Base-by-base conservation (phyloP, 2,329 filamentous ascomycete species). In the Pseudogymnoascus sp. region DNA sequence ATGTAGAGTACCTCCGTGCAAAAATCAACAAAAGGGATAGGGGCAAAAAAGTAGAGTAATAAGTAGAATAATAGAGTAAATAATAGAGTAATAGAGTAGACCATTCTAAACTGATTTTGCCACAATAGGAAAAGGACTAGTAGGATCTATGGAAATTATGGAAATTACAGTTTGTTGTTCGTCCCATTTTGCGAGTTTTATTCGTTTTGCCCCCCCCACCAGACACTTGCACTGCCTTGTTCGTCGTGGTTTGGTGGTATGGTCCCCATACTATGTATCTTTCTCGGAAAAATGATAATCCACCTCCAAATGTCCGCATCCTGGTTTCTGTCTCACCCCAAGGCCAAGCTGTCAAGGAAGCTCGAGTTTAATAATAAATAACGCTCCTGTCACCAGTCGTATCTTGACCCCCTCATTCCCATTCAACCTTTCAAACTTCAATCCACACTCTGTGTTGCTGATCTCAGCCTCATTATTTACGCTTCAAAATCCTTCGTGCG, bases 301-400 rank as follows among this genome's bases (percentile, higher is more conserved):
- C 51, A 57, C 51, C 28, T 34, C 45, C 45, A 51, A 57, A 57
- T 57, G 51, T 57, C 28, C 51, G 28, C 51, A 57, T 57, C 51
- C 51, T 57, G 51, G 51, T 57, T 57, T 57, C 51, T 57, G 28
- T 57, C 48, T 57, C 48, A 57, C 48, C 48, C 41, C 51, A 57
- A 57, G 51, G 28, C 51, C 51, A 57, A 57, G 51, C 51, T 57
- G 51, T 57, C 51, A 57, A 57, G 51, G 51, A 57, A 57, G 51
- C 51, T 57, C 51, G 51, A 57, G 51, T 57, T 57, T 57, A 57
- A 57, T 57, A 57, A 57, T 57, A 57, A 57, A 57, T 57, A 57
- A 57, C 51, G 51, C 28, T 57, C 51, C 28, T 57, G 51, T 57
- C 28, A 57, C 51, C 16, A 10, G 25, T 34, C 34, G n/a, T 16